These are phyloP conservation scores for Galeopsis tetrahit DNA, from an alignment of 257 asterid species.

Conservation along the genomic window DNA sequence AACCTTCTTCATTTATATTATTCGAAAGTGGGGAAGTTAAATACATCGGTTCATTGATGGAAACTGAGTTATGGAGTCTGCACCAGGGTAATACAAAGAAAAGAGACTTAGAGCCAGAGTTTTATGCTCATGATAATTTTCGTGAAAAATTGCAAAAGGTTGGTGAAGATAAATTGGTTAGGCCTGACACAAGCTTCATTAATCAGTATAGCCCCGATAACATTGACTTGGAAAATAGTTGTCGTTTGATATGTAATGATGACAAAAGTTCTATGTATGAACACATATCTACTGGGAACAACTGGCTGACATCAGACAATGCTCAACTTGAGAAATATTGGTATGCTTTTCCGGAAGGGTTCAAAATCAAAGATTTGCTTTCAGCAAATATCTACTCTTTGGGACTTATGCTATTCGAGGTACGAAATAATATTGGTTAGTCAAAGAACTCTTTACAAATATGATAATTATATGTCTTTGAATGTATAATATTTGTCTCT, in stretches of 20 bases:
- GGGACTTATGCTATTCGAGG: constrained; percentile 64
- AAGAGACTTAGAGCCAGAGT: constrained; percentile 37
- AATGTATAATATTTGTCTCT: no score
- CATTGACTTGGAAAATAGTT: no score
- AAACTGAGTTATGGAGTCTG: neutral
- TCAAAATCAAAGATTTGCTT: constrained; percentile 26
- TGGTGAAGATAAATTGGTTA: constrained; percentile 6
- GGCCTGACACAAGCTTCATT: neutral
- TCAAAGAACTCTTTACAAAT: no score
- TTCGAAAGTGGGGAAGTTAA: constrained; percentile 34
- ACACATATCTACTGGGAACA: constrained; percentile 6
- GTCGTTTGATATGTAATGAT: neutral
- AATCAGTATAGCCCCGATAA: no score
- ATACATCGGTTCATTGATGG: constrained; percentile 41
- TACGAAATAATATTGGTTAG: constrained; percentile 17
- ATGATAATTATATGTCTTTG: no score
- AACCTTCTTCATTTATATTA: constrained; percentile 46
- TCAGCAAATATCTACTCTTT: constrained; percentile 48
- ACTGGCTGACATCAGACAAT: neutral
- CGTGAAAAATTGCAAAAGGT: constrained; percentile 37
- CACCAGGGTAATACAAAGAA: constrained; percentile 30
- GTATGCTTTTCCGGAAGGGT: constrained; percentile 49
- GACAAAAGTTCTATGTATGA: neutral
- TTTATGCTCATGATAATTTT: neutral
- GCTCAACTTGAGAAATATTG: constrained; percentile 48